Conservation (phyloP, 192 early-diverging fungal genomes). For the Coemansia sp. region DNA sequence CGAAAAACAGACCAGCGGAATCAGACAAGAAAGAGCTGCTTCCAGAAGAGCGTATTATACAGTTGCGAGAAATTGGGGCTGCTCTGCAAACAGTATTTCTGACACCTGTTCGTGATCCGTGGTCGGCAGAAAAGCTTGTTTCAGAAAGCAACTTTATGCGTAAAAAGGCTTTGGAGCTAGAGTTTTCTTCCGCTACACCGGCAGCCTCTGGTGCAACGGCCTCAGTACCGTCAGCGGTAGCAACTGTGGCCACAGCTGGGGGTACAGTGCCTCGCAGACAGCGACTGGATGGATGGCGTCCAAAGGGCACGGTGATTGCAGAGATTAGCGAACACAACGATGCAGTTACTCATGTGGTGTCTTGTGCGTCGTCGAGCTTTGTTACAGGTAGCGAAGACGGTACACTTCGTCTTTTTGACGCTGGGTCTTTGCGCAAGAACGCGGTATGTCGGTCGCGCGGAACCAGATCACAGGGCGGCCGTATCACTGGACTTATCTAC, state of each 20-base stretch:
- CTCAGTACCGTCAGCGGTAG: background rate
- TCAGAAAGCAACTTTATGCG: slow-evolving; percentile 30
- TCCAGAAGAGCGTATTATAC: slow-evolving; percentile 13
- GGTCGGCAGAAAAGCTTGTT: slow-evolving; percentile 7
- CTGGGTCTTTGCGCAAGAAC: slow-evolving; percentile 75
- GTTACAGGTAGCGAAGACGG: slow-evolving; percentile 84
- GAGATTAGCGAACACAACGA: slow-evolving; percentile 83
- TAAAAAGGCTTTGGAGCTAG: slow-evolving; percentile 59
- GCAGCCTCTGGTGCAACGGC: slow-evolving; percentile 12
- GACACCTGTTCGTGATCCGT: slow-evolving; percentile 37
- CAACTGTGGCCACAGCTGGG: background rate
- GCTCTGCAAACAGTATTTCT: slow-evolving; percentile 44
- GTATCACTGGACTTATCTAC: slow-evolving; percentile 74
- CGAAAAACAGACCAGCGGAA: background rate
- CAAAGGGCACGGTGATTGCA: slow-evolving; percentile 76
- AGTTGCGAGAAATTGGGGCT: slow-evolving; percentile 43
- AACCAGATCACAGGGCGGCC: slow-evolving; percentile 69
- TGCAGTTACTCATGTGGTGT: slow-evolving; percentile 67
- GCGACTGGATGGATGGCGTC: slow-evolving; percentile 64
- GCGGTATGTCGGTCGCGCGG: slow-evolving; percentile 76
- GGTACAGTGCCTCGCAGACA: slow-evolving; percentile 5
- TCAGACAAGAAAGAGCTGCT: background rate
- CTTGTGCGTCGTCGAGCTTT: slow-evolving; percentile 74
- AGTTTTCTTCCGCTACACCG: slow-evolving; percentile 26
- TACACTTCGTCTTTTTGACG: slow-evolving; percentile 82